Conservation (phyloP, 371 early-diverging fungal genomes). For the Fennellomyces sp. region DNA sequence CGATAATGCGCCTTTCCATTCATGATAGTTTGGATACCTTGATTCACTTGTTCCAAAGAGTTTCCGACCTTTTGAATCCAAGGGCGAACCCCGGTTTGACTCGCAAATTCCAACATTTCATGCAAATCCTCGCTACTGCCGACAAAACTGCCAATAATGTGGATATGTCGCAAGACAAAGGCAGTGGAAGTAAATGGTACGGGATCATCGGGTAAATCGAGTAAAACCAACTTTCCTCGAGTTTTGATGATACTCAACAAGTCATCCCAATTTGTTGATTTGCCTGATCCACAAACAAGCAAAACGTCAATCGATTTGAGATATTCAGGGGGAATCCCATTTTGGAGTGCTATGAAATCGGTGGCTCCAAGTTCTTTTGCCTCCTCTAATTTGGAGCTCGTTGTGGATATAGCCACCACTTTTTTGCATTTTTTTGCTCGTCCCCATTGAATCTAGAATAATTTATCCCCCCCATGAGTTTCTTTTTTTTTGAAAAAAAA, state of each 20-base stretch:
- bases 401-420: slow-evolving; percentile 72
- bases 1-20: slow-evolving; percentile 73
- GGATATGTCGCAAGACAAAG: slow-evolving; percentile 55
- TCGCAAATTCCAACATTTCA: slow-evolving; percentile 75
- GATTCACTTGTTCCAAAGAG: slow-evolving; percentile 66
- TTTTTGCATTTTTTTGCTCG: slow-evolving; percentile 58
- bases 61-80: slow-evolving; percentile 62
- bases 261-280: slow-evolving; percentile 51
- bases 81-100: slow-evolving; percentile 65
- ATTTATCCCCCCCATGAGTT: no score
- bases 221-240: slow-evolving; percentile 58
- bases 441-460: slow-evolving; percentile 70
- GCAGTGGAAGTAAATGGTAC: slow-evolving; percentile 38
- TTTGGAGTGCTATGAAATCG: slow-evolving; percentile 26
- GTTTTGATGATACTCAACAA: slow-evolving; percentile 51
- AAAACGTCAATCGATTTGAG: slow-evolving; percentile 48
- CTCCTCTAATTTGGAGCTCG: slow-evolving; percentile 67
- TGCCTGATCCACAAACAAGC: slow-evolving; percentile 57
- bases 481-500: no score
- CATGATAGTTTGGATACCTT: slow-evolving; percentile 58
- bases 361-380: slow-evolving; percentile 73
- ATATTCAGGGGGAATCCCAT: slow-evolving; percentile 11
- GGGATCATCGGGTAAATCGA: slow-evolving; percentile 69
- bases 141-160: slow-evolving; percentile 71
- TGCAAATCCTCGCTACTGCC: slow-evolving; percentile 59